A percentile compares a stretch with the other conserved stretches of the same genome.
Evolutionary conservation across 2,329 filamentous ascomycete genomes (phyloP).

Genomic region (Hysterium pulicare): DNA sequence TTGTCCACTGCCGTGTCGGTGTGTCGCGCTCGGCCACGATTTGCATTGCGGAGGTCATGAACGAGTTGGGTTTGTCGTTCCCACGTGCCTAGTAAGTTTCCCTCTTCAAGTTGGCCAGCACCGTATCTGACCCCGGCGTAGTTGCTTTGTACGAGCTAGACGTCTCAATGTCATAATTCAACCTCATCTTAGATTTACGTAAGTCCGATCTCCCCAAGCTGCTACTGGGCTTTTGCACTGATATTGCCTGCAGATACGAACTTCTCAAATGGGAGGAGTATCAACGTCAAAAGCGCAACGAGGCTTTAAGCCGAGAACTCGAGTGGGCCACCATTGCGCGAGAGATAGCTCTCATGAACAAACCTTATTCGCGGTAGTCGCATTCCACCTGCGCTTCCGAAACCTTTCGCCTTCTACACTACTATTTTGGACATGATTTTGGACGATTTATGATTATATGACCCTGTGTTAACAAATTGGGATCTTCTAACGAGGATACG

Average conservation of each 20-base stretch:
- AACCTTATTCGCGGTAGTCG: slow-evolving; percentile 73
- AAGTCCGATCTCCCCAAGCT: slow-evolving; percentile 16
- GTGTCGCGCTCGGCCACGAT: slow-evolving; percentile 95
- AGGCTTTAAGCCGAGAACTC: slow-evolving; percentile 67
- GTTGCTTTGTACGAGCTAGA: slow-evolving; percentile 87
- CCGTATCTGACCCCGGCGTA: slow-evolving; percentile 22
- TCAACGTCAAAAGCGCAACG: slow-evolving; percentile 56
- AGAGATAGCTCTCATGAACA: slow-evolving; percentile 94
- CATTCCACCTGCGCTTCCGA: background rate
- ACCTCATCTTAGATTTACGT: slow-evolving; percentile 89
- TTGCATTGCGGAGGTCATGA: slow-evolving; percentile 99
- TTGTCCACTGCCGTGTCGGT: slow-evolving; percentile 94
- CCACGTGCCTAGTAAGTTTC: slow-evolving; percentile 74
- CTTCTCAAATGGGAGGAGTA: slow-evolving; percentile 92
- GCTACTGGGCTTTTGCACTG: background rate
- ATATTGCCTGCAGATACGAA: slow-evolving; percentile 60
- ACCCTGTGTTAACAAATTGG: too few species aligned
- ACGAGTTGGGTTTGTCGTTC: slow-evolving; percentile 72
- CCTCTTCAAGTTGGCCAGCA: background rate
- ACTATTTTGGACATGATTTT: background rate
- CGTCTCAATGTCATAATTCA: slow-evolving; percentile 97
- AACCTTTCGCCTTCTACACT: too few species aligned
- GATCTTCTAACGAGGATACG: too few species aligned
- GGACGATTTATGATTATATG: too few species aligned
- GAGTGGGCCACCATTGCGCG: slow-evolving; percentile 87